These are phyloP conservation scores for Lumnitzera racemosa DNA, from an alignment of 345 rosid genomes.

Conservation along the genomic window DNA sequence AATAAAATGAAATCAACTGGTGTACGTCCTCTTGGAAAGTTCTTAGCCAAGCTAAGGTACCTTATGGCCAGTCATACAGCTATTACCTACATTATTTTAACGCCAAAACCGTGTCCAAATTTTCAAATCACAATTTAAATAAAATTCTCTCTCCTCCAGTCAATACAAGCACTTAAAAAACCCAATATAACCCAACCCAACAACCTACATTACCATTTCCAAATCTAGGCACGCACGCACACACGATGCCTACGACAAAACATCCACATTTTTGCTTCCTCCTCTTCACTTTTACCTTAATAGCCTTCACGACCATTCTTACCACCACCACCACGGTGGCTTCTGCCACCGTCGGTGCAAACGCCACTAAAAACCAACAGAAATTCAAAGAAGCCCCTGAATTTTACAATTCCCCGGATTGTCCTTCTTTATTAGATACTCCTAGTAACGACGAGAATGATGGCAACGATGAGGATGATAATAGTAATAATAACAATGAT, in stretches of 20 bases:
- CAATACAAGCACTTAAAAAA: too few species aligned
- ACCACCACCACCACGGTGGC: background rate
- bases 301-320: conserved; percentile 4
- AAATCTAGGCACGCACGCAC: too few species aligned
- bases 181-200: too few species aligned
- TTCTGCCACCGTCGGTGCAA: conserved; percentile 10
- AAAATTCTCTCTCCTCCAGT: too few species aligned
- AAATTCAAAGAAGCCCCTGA: conserved; percentile 89
- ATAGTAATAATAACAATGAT: background rate
- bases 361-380: conserved; percentile 18
- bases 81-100: too few species aligned
- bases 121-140: too few species aligned
- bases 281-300: background rate
- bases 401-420: conserved; percentile 73
- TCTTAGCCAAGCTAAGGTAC: too few species aligned
- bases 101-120: too few species aligned
- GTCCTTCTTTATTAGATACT: conserved; percentile 25
- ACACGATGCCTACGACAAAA: background rate
- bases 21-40: too few species aligned
- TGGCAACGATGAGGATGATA: background rate
- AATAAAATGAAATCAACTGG: too few species aligned
- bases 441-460: background rate
- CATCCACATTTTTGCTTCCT: background rate
- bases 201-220: too few species aligned
- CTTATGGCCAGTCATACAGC: too few species aligned